Base-by-base conservation (phyloP, 2,329 filamentous ascomycete species). In the Trichocomaceae sp. region DNA sequence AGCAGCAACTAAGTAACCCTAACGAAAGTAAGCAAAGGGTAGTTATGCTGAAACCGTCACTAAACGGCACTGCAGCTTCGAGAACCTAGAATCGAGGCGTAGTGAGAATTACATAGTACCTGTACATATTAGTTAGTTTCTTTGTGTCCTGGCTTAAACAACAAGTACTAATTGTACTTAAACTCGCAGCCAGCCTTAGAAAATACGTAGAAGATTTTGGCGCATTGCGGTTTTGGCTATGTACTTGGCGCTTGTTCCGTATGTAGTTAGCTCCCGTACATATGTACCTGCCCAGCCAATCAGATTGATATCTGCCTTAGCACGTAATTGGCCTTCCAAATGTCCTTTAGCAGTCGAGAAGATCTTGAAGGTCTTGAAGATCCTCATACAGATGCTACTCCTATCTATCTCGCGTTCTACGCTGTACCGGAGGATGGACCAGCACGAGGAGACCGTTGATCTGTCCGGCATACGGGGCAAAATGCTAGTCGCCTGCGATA, bases 401-500 rank as follows among this genome's bases (percentile, higher is more conserved):
- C 2, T 10, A 8, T 5, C 26, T 8, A 29, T 29, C 8, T 5
- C 26, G 2, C 5, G 17, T 22, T 8, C 22, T 17, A 4, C 10
- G 5, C 13, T 1, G 17, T 12, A 39, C 13, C 15, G 8, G 3
- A 47, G 7, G 3, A 47, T 47, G 46, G 46, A 35, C 17, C 29
- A 47, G 12, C 29, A 13, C 7, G n/a, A 35, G 10, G 46, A 35
- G 2, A 17, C 19, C 19, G 17, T 47, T n/a, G 46, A 47, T 22
- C 26, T 47, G 29, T 47, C 46, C n/a, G 46, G 31, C 20, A 47
- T 47, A 17, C 19, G n/a, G 31, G 29, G 46, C 12, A 47, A 47
- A 29, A 47, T 47, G 46, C 46, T 47, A 0, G 46, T 47, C 17
- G 46, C 46, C 29, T 47, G 46, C 23, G 46, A 47, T 47, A 47